Base-by-base conservation (phyloP, 306 rosid species). In the Citrullus colocynthis region DNA sequence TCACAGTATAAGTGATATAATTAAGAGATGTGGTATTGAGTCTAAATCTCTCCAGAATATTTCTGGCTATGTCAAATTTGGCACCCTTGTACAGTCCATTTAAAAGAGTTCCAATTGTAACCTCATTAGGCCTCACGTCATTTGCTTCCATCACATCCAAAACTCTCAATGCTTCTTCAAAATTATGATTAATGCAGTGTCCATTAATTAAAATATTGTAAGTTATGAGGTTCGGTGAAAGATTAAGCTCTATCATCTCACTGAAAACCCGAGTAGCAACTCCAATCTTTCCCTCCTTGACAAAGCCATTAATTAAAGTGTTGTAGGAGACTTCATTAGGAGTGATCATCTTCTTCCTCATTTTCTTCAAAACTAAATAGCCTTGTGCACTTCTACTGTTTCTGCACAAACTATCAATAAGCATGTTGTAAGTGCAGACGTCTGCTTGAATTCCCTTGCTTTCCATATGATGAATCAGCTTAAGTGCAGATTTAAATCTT, bases 341-440 rank as follows among this genome's bases (percentile, higher is more conserved):
- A 86, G 60, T 70, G 56, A 89, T 84, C 89, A 58, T 82, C 76
- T 82, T 89, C 85, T 64, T 88, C 85, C 91, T 88, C 97, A 91
- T 91, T 83, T 82, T 89, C 81, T 85, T 88, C 85, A 91, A 83
- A 67, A 89, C 71, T 65, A 91, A 83, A 81, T 91, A 91, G 75
- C 87, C 93, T 80, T 88, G 88, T 0, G 93, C 92, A 83, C 89
- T 89, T 79, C 88, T 89, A 60, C 80, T 63, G 60, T 85, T 85
- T 84, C 88, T 88, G 81, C 97, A 91, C 87, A 89, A 80, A 86
- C 79, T 81, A 77, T 87, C 85, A 62, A 91, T 82, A 79, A 91
- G 85, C 87, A 91, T 83, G 81, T 91, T 91, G 83, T 89, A 91
- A 48, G 93, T 89, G 81, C 97, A 87, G 41, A 87, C 88, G 82